Base-by-base conservation (phyloP, 2,329 filamentous ascomycete genomes). In the Plenodomus biglobosus region DNA sequence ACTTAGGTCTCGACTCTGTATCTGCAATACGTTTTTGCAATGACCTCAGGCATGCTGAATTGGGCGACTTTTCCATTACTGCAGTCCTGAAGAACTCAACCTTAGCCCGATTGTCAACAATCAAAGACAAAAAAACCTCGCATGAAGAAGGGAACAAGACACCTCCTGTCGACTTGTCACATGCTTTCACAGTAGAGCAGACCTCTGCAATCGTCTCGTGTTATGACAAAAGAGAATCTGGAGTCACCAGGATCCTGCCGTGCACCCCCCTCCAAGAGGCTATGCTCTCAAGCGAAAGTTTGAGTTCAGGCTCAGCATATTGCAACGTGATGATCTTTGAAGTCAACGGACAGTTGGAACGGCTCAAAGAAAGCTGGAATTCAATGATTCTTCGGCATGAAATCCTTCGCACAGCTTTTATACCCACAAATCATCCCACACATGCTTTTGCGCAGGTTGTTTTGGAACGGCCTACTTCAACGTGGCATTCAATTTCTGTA, bases 231-330 rank as follows among this genome's bases (percentile, higher is more conserved):
- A 36, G 46, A 27, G 59, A 55, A 6, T 65, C 69, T 3, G 38
- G 57, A 0, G 74, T 87, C 2, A 71, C 80, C 22, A 76, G 74
- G 1, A 77, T 95, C 8, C 73, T 92, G 4, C 91, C 91, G 1
- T 96, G 92, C 65, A 95, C 90, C 1, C 88, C 91, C 1, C 74
- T 96, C 0, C 92, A 96, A 68, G 88, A 95, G 73, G 87, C 86
- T 1, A 96, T 96, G 90, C 76, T 96, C 0, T 85, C 84, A 2
- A 81, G 83, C 8, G 73, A 73, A 20, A 57, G 68, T 3, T 72
- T 73, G 60, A 75, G 53, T 2, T 70, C 70, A 1, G 68, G 74
- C 10, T 71, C 73, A 1, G 77, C 84, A 1, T 96, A 96, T 65
- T 84, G 81, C 61, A 96, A 95, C 65, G 82, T 81, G 40, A 83